These are phyloP conservation scores for Sergeia podlipaevii DNA, from an alignment of 208 protist genomes.

Conservation along the genomic window DNA sequence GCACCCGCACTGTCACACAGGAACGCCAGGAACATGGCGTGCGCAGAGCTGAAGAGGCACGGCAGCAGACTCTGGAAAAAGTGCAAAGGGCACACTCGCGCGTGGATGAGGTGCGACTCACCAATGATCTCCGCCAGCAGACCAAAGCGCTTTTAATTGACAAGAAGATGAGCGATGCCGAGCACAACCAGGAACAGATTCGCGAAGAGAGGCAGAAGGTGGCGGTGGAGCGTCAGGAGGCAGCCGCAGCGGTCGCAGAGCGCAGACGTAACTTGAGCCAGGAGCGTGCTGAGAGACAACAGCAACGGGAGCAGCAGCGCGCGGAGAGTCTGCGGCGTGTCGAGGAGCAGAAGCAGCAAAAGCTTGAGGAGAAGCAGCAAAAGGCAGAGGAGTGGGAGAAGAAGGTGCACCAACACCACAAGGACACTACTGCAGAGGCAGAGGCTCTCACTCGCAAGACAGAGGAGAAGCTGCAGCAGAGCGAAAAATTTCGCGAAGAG, in stretches of 20 bases:
- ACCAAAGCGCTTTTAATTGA: conserved; percentile 63
- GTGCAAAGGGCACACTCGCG: conserved; percentile 52
- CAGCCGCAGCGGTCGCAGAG: conserved; percentile 67
- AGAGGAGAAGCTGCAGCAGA: conserved; percentile 63
- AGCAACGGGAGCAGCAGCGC: conserved; percentile 61
- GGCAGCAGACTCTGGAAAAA: conserved; percentile 58
- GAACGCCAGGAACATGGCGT: conserved; percentile 59
- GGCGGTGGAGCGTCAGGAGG: conserved; percentile 67
- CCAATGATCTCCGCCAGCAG: conserved; percentile 65
- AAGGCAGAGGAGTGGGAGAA: conserved; percentile 65
- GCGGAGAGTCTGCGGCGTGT: conserved; percentile 35
- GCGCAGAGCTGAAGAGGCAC: conserved; percentile 65
- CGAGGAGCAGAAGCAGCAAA: conserved; percentile 73
- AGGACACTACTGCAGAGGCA: conserved; percentile 27
- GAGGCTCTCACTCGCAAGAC: conserved; percentile 38
- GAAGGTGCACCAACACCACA: conserved; percentile 54
- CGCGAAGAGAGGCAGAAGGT: conserved; percentile 59
- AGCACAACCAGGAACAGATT: conserved; percentile 74
- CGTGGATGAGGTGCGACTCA: conserved; percentile 76
- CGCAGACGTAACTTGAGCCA: conserved; percentile 64
- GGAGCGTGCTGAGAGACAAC: conserved; percentile 63
- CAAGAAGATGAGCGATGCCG: conserved; percentile 74
- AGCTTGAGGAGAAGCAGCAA: conserved; percentile 46
- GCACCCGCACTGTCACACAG: conserved; percentile 45
- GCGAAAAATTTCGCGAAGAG: conserved; percentile 62